Base-by-base conservation (phyloP, 495 filamentous ascomycete genomes). In the Aspergillus baeticus region DNA sequence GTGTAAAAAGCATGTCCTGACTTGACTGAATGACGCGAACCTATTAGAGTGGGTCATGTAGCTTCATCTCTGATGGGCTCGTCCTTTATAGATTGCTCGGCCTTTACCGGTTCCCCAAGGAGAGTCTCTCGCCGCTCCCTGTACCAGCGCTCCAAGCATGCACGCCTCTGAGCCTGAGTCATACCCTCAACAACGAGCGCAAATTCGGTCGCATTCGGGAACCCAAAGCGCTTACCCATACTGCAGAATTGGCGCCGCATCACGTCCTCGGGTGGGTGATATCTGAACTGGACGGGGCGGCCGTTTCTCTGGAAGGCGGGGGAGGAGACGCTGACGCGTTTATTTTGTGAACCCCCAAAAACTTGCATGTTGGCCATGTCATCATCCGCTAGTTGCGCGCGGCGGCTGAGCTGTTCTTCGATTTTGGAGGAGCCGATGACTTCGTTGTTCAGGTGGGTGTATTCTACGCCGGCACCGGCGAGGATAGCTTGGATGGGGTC, bases 391-490 rank as follows among this genome's bases (percentile, higher is more conserved):
- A 87, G 81, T 60, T 89, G 80, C 3, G 94, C 95, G 31, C 84
- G 84, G 11, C 84, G 82, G 50, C 87, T 89, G 18, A 98, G 81
- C 39, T 82, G 81, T 54, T 87, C 86, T 73, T 98, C 94, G 18
- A 96, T 80, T 51, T 85, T 88, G 8, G 88, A 92, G 0, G 89
- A 89, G 33, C 94, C 94, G 44, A 98, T 87, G 15, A 98, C 92
- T 72, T 98, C 94, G 37, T 88, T 91, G 66, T 98, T 98, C 57
- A 96, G 87, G 64, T 98, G 94, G 10, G 91, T 95, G 69, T 98
- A 98, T 68, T 94, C 86, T 13, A 98, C 92, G 6, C 95, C 94
- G 2, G 91, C 92, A 26, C 84, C 79, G 7, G 92, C 84, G 6
- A 98, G 83, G 62, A 98, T 98, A 17, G 91, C 94, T 57, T 92